Evolutionary conservation across 1,139 yeast genomes (phyloP), one percentile per base, ranked within the genome.

Genomic region (Protomyces arabidopsidicola): DNA sequence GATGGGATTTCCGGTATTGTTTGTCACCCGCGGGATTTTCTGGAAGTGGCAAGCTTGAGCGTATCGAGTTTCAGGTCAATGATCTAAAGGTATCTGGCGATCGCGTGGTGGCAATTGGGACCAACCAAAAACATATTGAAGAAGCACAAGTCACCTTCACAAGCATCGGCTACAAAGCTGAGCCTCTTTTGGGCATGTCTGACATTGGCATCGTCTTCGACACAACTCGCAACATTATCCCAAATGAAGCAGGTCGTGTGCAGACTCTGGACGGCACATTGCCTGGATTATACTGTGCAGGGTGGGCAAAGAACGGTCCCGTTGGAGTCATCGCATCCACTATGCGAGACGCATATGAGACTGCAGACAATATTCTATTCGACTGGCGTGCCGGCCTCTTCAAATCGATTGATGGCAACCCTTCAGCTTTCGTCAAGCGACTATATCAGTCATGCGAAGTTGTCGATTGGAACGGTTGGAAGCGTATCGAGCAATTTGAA

Each of bases 301-400:
- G 99, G 0, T 93, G 99, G 99, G 87, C 91, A 63, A 84, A 87
- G 66, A 86, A 82, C 64, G 96, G 97, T 0, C 90, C 97, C 8
- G 81, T 83, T 45, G 99, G 99, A 0, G 96, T 90, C 4, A 93
- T 93, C 68, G 96, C 96, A 14, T 82, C 88, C 16, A 90, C 98
- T 0, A 89, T 93, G 88, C 81, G 87, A 80, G 95, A 89, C 67
- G 82, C 96, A 0, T 87, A 86, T 70, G 84, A 84, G 42, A 88
- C 90, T 0, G 93, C 89, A 0, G 87, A 84, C 54, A 77, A 79
- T n/a, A 76, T 90, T 0, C 71, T 85, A 20, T 77, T 79, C 53
- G 95, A 88, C 69, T 74, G 82, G 58, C 66, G 16, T 12, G 42
- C 74, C 9, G 73, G 74, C 24, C 18, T 20, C 9, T 39, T 54